Base-by-base conservation (phyloP, 78 protist species). In the Pigoraptor vietnamica region DNA sequence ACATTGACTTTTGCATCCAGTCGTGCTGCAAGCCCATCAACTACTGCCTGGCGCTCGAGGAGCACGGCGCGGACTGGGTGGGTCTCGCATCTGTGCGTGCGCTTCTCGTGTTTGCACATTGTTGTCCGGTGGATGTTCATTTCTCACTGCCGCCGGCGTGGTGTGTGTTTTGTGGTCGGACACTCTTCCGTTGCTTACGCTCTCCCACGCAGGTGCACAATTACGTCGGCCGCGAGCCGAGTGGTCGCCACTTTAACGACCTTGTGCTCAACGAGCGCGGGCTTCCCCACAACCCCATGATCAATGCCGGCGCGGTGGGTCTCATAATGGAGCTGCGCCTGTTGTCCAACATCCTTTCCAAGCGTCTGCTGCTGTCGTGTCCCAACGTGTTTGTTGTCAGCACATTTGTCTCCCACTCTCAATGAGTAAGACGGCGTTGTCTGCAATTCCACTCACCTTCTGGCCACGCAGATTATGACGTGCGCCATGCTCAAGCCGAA, bases 291-390 rank as follows among this genome's bases (percentile, higher is more conserved):
- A 95, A 95, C 40, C 96, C 97, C 37, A 24, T 92, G 81, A 91
- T 90, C 56, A 95, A 95, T 90, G 87, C 95, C 37, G 97, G 97
- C 23, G 97, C 84, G 10, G n/a, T n/a, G n/a, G n/a, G n/a, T n/a
- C n/a, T n/a, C n/a, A n/a, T n/a, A n/a, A n/a, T n/a, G n/a, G n/a
- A n/a, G n/a, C n/a, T n/a, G n/a, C n/a, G n/a, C n/a, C n/a, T n/a
- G n/a, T n/a, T n/a, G n/a, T n/a, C 97, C 33, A 92, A 92, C 89
- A 55, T 92, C 35, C 1, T 48, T 6, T 81, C 48, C 88, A 55
- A 92, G 37, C 25, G 93, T 29, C 24, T 94, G 37, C 67, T 21
- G 32, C 9, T 48, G 32, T 19, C 9, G 32, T 9, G 32, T 48
- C 67, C 32, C 67, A 19, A 9, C 19, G 9, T 9, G 32, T 19